Evolutionary conservation across 2,329 filamentous ascomycete species (phyloP), one percentile per base, ranked within the genome.

Genomic region (Neonectria punicea): DNA sequence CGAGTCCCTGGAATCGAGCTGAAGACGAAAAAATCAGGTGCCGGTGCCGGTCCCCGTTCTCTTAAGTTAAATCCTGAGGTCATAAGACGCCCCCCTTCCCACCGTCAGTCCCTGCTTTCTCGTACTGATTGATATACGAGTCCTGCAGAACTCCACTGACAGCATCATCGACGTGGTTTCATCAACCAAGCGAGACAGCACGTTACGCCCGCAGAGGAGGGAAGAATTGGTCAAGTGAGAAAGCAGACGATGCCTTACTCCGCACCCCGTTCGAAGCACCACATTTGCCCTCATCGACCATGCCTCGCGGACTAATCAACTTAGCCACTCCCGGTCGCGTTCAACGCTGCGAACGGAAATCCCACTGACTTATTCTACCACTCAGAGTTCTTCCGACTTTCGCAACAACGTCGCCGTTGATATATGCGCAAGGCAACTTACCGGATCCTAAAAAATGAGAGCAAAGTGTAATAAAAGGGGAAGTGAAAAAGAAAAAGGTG

Each of bases 401-500:
- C 25, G 30, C 39, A 41, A 18, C 6, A 43, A n/a, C 4, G 47
- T 34, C 16, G 16, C 28, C 36, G 36, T n/a, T 39, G 36, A 39
- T 39, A 16, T 16, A n/a, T 49, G 47, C n/a, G 28, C 25, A 25
- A 25, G 25, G 25, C 25, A 25, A 25, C 25, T 25, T 34, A 9
- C 47, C 47, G 47, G 47, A 50, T 32, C 47, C 47, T 50, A 50
- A 50, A 32, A 32, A 32, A 32, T 34, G 28, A n/a, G 62, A 58
- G 60, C 58, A 54, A 69, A 58, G 44, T 66, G 58, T 32, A 54
- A 63, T 32, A 54, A 63, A 68, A 28, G 47, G 30, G 34, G 63
- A 61, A 62, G 10, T 59, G 63, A 66, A 50, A 58, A 73, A 72
- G 67, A 67, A 70, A 75, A 77, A 68, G 54, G 72, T 75, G 75